Conservation (phyloP, 805 yeast genomes). For the Danielia reshetovae region DNA sequence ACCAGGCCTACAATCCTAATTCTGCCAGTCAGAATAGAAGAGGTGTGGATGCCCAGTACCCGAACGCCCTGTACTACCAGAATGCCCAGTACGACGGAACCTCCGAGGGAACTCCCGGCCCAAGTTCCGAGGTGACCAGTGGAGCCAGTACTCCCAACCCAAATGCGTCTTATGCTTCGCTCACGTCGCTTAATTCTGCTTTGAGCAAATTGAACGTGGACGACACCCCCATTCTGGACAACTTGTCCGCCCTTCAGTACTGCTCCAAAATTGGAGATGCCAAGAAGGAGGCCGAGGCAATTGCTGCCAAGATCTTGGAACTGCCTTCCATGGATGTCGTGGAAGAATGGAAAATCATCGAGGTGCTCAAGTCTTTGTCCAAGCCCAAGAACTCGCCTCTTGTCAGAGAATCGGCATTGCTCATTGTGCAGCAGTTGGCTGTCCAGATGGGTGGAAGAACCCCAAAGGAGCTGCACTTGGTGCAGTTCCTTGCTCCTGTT, state of each 20-base stretch:
- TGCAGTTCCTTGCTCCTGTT: conserved; percentile 58
- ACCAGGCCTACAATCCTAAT: no score
- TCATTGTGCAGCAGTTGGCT: conserved; percentile 56
- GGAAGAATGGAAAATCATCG: conserved; percentile 61
- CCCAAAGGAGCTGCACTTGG: conserved; percentile 72
- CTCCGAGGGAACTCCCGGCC: conserved; percentile 10
- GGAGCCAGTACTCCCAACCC: conserved; percentile 36
- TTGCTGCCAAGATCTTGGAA: conserved; percentile 45
- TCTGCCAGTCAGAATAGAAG: no score
- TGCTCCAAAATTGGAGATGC: conserved; percentile 53
- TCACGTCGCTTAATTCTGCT: conserved; percentile 69
- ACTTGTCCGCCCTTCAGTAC: conserved; percentile 47
- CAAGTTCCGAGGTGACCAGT: conserved; percentile 20
- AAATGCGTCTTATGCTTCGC: conserved; percentile 61
- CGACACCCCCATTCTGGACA: conserved; percentile 61
- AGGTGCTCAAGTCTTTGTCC: conserved; percentile 58
- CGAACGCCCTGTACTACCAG: conserved; percentile 4
- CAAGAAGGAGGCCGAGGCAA: conserved; percentile 48
- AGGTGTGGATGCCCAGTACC: conserved; percentile 1
- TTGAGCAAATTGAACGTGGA: conserved; percentile 55
- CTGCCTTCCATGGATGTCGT: conserved; percentile 44
- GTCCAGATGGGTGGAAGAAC: conserved; percentile 61
- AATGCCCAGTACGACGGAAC: conserved; percentile 5
- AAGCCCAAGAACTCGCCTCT: conserved; percentile 73
- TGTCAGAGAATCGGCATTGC: conserved; percentile 72